Percentiles rank a stretch among this genome's conserved stretches.
Conservation (phyloP, 495 filamentous ascomycete genomes). For the Trichoderma orchidacearum region DNA sequence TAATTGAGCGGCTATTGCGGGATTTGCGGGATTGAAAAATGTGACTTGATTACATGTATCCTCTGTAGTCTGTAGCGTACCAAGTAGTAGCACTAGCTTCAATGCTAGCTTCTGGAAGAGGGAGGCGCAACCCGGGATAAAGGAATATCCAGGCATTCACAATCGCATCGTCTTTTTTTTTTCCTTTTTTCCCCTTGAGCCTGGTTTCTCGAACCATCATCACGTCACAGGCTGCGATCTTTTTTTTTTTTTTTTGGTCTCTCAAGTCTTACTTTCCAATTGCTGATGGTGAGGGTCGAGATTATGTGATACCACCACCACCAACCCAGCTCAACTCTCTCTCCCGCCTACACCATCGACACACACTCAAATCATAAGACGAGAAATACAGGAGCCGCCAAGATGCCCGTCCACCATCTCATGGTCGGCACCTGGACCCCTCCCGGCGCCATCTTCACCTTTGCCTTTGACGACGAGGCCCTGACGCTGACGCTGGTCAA, state of each 20-base stretch:
- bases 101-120: neutral
- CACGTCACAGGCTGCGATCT: too few species aligned
- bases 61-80: neutral
- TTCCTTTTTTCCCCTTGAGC: neutral
- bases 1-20: too few species aligned
- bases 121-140: neutral
- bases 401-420: slow-evolving; percentile 61
- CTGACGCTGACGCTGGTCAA: slow-evolving; percentile 58
- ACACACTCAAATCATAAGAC: neutral
- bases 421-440: slow-evolving; percentile 79
- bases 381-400: slow-evolving; percentile 11
- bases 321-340: neutral
- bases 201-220: too few species aligned
- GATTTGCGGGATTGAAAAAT: too few species aligned
- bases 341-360: too few species aligned
- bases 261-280: too few species aligned
- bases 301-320: neutral
- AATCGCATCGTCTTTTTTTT: neutral
- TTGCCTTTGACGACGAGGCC: slow-evolving; percentile 68
- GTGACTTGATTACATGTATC: too few species aligned
- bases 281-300: too few species aligned
- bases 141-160: neutral
- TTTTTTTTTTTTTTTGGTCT: too few species aligned
- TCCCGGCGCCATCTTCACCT: slow-evolving; percentile 73
- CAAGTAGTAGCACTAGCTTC: neutral